A percentile compares a stretch with the other conserved stretches of the same genome.
phyloP scores from a whole-genome alignment of 208 protist genomes.

The Phytomonas francai region DNA sequence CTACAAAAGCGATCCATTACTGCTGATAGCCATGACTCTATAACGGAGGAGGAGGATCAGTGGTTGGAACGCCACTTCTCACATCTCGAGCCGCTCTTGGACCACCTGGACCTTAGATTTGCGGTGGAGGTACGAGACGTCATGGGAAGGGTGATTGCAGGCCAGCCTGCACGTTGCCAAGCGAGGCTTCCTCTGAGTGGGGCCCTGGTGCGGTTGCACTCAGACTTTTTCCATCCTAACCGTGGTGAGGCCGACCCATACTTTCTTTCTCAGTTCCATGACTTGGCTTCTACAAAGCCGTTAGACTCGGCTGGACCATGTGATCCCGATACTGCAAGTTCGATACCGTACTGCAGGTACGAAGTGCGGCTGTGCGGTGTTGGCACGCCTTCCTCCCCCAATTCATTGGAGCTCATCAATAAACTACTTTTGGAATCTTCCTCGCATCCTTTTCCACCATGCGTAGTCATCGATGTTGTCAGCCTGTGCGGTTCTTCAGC shows the following conservation, averaged over 20 bases:
- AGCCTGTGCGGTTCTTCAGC: background rate
- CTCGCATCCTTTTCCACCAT: background rate
- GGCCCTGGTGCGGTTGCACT: conserved; percentile 22
- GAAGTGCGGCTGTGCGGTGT: background rate
- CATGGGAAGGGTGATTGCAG: background rate
- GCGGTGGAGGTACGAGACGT: conserved; percentile 21
- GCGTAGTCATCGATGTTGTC: background rate
- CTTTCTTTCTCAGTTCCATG: background rate
- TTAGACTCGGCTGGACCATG: background rate
- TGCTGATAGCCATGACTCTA: background rate
- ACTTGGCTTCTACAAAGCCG: background rate
- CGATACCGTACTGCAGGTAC: background rate
- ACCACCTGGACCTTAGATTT: conserved; percentile 48
- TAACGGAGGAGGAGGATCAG: conserved; percentile 61
- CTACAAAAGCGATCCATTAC: background rate
- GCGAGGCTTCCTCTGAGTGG: background rate
- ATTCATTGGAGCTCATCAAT: background rate
- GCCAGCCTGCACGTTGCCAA: background rate
- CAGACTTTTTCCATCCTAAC: conserved; percentile 24
- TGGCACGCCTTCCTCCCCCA: background rate
- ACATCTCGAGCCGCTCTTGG: conserved; percentile 26
- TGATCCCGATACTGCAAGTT: background rate
- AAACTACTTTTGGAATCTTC: background rate
- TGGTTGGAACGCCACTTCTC: conserved; percentile 37
- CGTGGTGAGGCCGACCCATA: conserved; percentile 19